Evolutionary conservation across 2,329 filamentous ascomycete species (phyloP).

Genomic region (Aspergillus tubingensis): DNA sequence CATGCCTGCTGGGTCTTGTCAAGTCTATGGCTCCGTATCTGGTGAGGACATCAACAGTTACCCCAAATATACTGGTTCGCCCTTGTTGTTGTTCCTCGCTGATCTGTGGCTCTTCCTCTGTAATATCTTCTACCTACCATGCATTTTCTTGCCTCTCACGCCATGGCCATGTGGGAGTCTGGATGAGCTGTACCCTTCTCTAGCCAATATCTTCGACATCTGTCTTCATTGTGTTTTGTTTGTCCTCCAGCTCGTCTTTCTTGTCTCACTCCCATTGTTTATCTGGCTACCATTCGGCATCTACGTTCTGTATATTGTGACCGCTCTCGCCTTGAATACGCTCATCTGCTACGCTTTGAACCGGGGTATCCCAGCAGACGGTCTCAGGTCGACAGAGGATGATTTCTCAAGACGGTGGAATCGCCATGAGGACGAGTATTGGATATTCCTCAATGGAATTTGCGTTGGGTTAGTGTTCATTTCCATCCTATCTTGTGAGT

Average conservation of each 20-base stretch:
- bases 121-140: conserved; percentile 51
- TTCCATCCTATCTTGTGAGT: conserved; percentile 41
- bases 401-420: conserved; percentile 49
- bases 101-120: conserved; percentile 32
- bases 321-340: conserved; percentile 32
- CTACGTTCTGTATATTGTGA: conserved; percentile 45
- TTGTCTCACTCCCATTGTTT: conserved; percentile 61
- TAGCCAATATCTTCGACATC: conserved; percentile 59
- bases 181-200: conserved; percentile 65
- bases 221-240: conserved; percentile 60
- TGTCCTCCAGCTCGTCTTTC: conserved; percentile 61
- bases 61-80: conserved; percentile 3
- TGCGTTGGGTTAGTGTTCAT: conserved; percentile 40
- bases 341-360: conserved; percentile 39
- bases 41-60: background rate
- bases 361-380: conserved; percentile 21
- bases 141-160: conserved; percentile 60
- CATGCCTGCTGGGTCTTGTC: background rate
- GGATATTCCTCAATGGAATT: conserved; percentile 80
- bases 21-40: background rate
- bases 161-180: conserved; percentile 56
- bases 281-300: conserved; percentile 55
- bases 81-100: background rate
- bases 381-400: conserved; percentile 34
- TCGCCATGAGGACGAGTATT: conserved; percentile 62